Base-by-base conservation (phyloP, 768 basidiomycete species). In the Tylopilus intermedius region DNA sequence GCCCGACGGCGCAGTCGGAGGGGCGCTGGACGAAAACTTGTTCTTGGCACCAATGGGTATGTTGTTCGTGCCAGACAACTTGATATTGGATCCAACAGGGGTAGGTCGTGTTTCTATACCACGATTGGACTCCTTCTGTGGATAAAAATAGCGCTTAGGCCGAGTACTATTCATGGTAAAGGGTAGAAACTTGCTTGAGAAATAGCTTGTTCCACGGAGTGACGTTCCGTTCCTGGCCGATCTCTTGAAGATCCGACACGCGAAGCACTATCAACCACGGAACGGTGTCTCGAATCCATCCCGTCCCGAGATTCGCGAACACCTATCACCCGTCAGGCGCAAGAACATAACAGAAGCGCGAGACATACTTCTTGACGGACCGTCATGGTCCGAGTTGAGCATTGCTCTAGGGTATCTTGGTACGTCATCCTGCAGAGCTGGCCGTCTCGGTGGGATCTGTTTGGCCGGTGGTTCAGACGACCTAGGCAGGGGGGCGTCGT, bases 371-470 rank as follows among this genome's bases (percentile, higher is more conserved):
- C 62, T 58, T 33, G 47, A 27, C 4, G 8, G 38, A 10, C 59
- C 53, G 30, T 63, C 62, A 29, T 53, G 63, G n/a, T 58, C 64
- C 22, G 59, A 40, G 8, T 61, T 58, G 6, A 68, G 49, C 72
- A 73, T 73, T 0, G 73, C 73, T 29, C 72, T 62, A n/a, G 73
- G 71, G 43, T 68, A 73, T 24, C 65, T 65, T 43, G 68, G 63
- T 6, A 56, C 61, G 0, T 62, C 73, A n/a, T 63, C 69, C 2
- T 60, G 65, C 9, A 56, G 27, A 29, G 38, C 57, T 4, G 59
- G 61, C 35, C 57, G 62, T 26, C 53, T 55, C 3, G 58, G 48
- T 30, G 50, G 58, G 18, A 49, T 41, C 24, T 53, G 62, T 46
- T 58, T 66, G 4, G 30, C 21, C 1, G 59, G 57, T 4, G 57